Evolutionary conservation across 75 land plant species (phyloP).

Genomic region (Picea sitchensis): DNA sequence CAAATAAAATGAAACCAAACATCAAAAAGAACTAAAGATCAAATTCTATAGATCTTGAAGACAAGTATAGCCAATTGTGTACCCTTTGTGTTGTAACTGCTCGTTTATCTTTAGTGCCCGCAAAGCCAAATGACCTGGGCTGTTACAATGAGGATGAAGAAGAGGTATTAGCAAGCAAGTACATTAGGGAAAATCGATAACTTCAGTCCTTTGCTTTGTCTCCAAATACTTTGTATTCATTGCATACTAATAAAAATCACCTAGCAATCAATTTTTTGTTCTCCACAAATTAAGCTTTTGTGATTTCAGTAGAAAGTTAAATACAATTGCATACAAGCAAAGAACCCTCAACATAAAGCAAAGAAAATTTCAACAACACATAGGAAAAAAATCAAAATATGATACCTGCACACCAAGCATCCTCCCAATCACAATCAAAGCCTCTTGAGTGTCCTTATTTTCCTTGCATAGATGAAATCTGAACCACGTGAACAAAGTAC

Average conservation of each 20-base stretch:
- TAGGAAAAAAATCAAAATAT: background rate
- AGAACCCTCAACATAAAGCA: background rate
- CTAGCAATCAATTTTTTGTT: background rate
- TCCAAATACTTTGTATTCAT: background rate
- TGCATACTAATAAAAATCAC: background rate
- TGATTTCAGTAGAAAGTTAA: background rate
- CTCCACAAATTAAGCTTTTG: background rate
- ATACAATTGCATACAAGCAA: background rate
- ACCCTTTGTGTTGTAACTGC: constrained; percentile 93
- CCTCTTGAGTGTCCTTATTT: constrained; percentile 94
- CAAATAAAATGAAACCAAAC: background rate
- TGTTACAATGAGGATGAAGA: constrained; percentile 25
- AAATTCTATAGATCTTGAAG: background rate
- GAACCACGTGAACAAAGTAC: constrained; percentile 6
- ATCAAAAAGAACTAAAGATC: background rate
- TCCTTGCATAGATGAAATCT: constrained; percentile 96
- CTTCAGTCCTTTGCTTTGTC: background rate
- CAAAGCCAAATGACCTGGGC: constrained; percentile 89
- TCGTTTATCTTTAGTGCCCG: constrained; percentile 99
- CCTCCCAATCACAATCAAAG: constrained; percentile 76
- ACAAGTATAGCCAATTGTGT: background rate
- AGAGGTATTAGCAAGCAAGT: background rate
- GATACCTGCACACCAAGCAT: constrained; percentile 94
- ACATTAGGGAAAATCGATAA: background rate
- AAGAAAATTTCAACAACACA: background rate